Base-by-base conservation (phyloP, 371 early-diverging fungal species). In the Rhizopus delemar region DNA sequence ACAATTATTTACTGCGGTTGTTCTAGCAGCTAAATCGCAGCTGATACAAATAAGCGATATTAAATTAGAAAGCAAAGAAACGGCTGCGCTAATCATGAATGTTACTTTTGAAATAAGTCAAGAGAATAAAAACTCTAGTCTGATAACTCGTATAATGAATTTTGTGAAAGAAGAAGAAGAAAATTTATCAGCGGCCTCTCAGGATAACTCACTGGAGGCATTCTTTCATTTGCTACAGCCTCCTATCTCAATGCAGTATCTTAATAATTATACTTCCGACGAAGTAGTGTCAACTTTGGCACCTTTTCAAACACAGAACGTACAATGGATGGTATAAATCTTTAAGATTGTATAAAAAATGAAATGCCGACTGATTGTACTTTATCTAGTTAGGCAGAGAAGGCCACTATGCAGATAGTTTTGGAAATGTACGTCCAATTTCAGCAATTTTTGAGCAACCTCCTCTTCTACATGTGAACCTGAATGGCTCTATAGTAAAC, bases 241-340 rank as follows among this genome's bases (percentile, higher is more conserved):
- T 28, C 57, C 51, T 16, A 53, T 70, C 0, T 64, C 62, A 2
- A 16, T 51, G 9, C 29, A 59, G 5, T 15, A 16, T 11, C 46
- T 64, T 8, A 33, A 46, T 0, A 35, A 46, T 4, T 69, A 57
- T 39, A 15, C 59, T 11, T 54, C 71, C 2, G 43, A 51, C 12
- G 45, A 39, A 22, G 41, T 76, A 5, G 15, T 49, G 7, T 58
- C 69, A 8, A 63, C 31, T 31, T 45, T 73, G 13, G 51, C 66
- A 2, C 77, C 77, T 5, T 76, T 76, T 52, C 77, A 76, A 57
- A 52, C 65, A 15, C 77, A 76, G 59, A 72, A 71, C 43, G 67
- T 73, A 4, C 48, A 63, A 38, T 76, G 77, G 77, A 73, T 76
- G 77, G 66, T 76, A 54, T 12, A 49, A 33, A 13, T 15, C 29